These are phyloP conservation scores for Gonium pectorale DNA, from an alignment of 139 green algal species.

Conservation along the genomic window DNA sequence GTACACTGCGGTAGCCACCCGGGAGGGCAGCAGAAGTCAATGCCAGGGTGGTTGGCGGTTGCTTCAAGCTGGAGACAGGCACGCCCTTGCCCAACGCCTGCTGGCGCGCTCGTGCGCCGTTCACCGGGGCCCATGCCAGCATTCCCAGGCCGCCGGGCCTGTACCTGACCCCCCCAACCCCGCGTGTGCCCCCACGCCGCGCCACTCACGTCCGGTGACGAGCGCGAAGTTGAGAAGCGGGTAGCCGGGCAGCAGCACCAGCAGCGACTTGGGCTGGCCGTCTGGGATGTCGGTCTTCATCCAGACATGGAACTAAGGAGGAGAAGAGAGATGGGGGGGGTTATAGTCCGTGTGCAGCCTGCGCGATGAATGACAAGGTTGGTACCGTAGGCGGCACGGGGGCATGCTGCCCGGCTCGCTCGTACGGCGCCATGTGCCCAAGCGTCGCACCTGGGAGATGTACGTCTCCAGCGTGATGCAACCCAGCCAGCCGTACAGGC, in stretches of 20 bases:
- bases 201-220: slow-evolving; percentile 69
- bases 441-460: slow-evolving; percentile 53
- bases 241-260: slow-evolving; percentile 87
- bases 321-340: slow-evolving; percentile 51
- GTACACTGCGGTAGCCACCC: slow-evolving; percentile 76
- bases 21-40: too few relatives aligned
- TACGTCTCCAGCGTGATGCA: slow-evolving; percentile 99
- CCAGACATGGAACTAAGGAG: slow-evolving; percentile 96
- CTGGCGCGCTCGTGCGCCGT: too few relatives aligned
- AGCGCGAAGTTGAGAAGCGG: slow-evolving; percentile 94
- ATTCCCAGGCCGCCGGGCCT: too few relatives aligned
- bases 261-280: slow-evolving; percentile 90
- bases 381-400: neutral
- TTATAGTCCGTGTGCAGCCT: neutral
- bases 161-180: too few relatives aligned
- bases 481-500: slow-evolving; percentile 93
- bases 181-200: too few relatives aligned
- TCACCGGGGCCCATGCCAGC: too few relatives aligned
- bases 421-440: too few relatives aligned
- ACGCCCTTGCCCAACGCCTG: too few relatives aligned
- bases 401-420: neutral
- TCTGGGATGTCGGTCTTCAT: slow-evolving; percentile 81
- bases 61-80: too few relatives aligned
- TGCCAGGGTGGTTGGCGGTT: too few relatives aligned
- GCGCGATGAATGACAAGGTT: too few relatives aligned